These are phyloP conservation scores for Fraxinus pennsylvanica DNA, from an alignment of 257 asterid species.

Conservation along the genomic window DNA sequence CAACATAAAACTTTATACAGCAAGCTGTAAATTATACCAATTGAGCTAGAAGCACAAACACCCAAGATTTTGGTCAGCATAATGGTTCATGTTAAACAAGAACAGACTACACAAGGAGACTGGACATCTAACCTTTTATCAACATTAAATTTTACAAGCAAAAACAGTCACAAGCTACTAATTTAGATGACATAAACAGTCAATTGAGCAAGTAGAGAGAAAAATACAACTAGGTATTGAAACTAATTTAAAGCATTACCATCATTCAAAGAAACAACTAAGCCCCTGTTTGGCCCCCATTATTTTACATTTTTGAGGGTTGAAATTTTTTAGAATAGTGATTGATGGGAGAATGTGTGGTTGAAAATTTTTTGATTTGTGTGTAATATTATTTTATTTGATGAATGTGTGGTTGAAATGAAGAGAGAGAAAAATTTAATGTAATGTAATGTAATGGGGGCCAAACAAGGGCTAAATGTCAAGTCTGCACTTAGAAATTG, in stretches of 20 bases:
- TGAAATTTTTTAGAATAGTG: too few relatives aligned
- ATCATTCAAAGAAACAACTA: background rate
- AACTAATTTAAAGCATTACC: constrained; percentile 5
- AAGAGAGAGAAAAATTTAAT: too few relatives aligned
- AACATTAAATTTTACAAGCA: background rate
- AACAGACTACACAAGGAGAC: background rate
- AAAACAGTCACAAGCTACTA: background rate
- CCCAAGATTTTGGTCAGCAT: background rate
- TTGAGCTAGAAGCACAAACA: background rate
- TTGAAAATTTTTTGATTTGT: too few relatives aligned
- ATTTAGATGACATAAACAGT: background rate
- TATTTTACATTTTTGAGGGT: too few relatives aligned
- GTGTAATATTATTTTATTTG: too few relatives aligned
- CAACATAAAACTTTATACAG: background rate
- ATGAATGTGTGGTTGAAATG: too few relatives aligned
- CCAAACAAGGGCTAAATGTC: background rate
- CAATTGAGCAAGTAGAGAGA: constrained; percentile 11
- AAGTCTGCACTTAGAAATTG: constrained; percentile 14
- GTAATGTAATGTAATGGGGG: too few relatives aligned
- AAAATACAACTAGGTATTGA: background rate
- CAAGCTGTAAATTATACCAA: background rate
- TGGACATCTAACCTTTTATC: background rate
- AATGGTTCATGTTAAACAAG: background rate
- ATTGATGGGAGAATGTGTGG: too few relatives aligned
- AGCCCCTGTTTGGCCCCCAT: too few relatives aligned